A percentile compares a stretch with the other conserved stretches of the same genome.
Evolutionary conservation across 192 early-diverging fungal species (phyloP).

Genomic region (Lunasporangiospora selenospora): DNA sequence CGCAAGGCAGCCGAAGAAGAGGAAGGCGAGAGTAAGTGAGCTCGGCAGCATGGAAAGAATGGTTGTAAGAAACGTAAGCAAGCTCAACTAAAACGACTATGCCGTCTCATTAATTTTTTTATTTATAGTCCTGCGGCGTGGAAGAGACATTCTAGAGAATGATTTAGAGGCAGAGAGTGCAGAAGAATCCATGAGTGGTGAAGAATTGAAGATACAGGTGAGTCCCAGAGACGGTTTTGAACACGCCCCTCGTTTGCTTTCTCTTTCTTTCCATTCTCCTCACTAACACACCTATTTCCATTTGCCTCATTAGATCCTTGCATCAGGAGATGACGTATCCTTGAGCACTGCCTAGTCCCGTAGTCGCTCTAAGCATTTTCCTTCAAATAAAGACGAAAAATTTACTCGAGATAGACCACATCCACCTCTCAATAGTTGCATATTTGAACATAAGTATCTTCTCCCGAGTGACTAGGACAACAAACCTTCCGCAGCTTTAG

Average conservation of each 20-base stretch:
- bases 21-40: constrained; percentile 33
- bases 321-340: neutral
- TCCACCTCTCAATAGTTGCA: no score
- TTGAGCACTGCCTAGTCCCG: no score
- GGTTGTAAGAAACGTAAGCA: neutral
- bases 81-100: neutral
- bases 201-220: constrained; percentile 31
- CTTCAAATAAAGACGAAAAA: no score
- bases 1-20: constrained; percentile 40
- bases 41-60: neutral
- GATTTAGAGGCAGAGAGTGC: constrained; percentile 5
- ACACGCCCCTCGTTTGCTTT: no score
- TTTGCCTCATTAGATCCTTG: neutral
- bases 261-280: neutral
- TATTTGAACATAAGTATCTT: no score
- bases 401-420: no score
- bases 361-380: no score
- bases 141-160: constrained; percentile 38
- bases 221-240: neutral
- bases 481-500: no score
- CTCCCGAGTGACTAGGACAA: no score
- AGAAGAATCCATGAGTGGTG: constrained; percentile 14
- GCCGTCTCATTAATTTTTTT: neutral
- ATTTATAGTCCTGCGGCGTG: constrained; percentile 30
- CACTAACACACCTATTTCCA: neutral